Evolutionary conservation across 2,329 filamentous ascomycete species (phyloP).

Genomic region (Metarhizium sp.): DNA sequence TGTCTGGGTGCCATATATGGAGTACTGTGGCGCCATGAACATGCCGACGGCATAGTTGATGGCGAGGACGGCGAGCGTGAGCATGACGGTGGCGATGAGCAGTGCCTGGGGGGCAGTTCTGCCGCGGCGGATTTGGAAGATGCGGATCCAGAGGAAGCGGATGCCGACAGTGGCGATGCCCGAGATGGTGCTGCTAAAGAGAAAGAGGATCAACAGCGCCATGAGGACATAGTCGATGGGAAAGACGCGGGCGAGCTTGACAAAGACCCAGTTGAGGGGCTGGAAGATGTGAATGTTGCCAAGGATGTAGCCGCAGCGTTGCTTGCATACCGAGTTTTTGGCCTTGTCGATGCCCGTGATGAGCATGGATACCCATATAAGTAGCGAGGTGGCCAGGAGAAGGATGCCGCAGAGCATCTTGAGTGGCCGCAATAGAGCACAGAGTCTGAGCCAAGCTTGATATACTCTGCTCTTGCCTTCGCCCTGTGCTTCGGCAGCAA

Average conservation of each 20-base stretch:
- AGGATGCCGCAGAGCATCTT: conserved; percentile 80
- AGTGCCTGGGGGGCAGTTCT: conserved; percentile 87
- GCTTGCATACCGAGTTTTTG: conserved; percentile 87
- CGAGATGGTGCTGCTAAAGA: conserved; percentile 81
- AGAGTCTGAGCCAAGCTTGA: conserved; percentile 67
- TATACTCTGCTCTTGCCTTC: conserved; percentile 68
- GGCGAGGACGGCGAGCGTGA: conserved; percentile 81
- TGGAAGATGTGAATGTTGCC: conserved; percentile 86
- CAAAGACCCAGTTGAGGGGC: conserved; percentile 76
- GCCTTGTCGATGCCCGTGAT: conserved; percentile 95
- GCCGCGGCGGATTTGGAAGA: conserved; percentile 85
- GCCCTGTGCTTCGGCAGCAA: conserved; percentile 74
- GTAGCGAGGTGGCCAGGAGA: conserved; percentile 61
- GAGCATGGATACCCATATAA: conserved; percentile 87
- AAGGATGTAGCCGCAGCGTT: conserved; percentile 84
- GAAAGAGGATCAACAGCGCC: conserved; percentile 70
- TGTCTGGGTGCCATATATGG: conserved; percentile 87
- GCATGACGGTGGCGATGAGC: conserved; percentile 80
- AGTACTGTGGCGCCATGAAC: conserved; percentile 92
- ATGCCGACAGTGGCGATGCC: conserved; percentile 85
- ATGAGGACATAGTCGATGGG: conserved; percentile 90
- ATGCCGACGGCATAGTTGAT: conserved; percentile 90
- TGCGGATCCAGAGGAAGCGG: conserved; percentile 87
- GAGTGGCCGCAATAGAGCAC: conserved; percentile 75
- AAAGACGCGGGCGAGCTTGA: conserved; percentile 73